Evolutionary conservation across 805 yeast species (phyloP).

Genomic region (Metschnikowia lochheadii): DNA sequence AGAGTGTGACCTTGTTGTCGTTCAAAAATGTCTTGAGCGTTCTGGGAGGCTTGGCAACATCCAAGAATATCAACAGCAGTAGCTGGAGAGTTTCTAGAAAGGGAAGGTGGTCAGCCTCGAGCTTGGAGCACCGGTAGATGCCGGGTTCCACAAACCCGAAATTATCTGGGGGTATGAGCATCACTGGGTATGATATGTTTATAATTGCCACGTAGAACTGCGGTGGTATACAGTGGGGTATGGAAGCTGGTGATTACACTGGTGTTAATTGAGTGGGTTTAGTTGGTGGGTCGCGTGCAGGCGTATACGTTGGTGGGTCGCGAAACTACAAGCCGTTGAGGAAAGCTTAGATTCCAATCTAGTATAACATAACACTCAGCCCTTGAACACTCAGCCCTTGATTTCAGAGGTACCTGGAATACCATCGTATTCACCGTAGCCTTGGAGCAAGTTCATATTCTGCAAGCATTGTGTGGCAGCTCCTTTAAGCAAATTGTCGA

Average conservation of each 20-base stretch:
- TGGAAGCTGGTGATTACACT: neutral
- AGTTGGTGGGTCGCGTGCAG: neutral
- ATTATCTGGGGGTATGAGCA: constrained; percentile 91
- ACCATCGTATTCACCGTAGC: constrained; percentile 92
- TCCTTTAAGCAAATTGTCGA: constrained; percentile 93
- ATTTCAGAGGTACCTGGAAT: constrained; percentile 54
- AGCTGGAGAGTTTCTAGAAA: constrained; percentile 72
- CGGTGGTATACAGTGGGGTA: neutral
- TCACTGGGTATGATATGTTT: constrained; percentile 19
- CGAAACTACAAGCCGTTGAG: neutral
- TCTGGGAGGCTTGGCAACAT: constrained; percentile 82
- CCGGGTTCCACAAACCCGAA: constrained; percentile 91
- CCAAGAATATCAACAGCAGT: constrained; percentile 66
- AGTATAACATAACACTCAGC: neutral
- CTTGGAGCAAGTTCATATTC: constrained; percentile 85
- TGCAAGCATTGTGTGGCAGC: constrained; percentile 98
- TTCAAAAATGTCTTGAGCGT: constrained; percentile 63
- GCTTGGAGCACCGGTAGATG: constrained; percentile 69
- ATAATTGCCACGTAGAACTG: neutral
- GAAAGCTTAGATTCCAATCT: neutral
- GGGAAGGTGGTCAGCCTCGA: constrained; percentile 72
- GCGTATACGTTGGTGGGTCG: neutral
- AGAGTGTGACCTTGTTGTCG: constrained; percentile 49
- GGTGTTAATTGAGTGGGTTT: neutral
- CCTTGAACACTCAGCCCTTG: constrained; percentile 9